Base-by-base conservation (phyloP, 2,329 filamentous ascomycete species). In the Aspergillus nomiae region DNA sequence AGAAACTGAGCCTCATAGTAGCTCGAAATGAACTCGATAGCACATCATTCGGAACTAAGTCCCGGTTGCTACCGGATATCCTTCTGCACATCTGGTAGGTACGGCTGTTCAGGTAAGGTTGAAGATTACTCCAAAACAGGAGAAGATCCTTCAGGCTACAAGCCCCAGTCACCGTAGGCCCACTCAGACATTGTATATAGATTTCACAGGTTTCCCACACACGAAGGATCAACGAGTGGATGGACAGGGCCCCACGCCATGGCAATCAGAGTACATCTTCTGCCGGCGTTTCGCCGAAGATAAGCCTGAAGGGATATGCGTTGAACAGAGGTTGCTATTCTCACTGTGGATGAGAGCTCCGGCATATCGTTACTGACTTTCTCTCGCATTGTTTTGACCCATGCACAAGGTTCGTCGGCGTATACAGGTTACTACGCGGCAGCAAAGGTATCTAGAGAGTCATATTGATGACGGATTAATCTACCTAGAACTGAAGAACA, bases 361-460 rank as follows among this genome's bases (percentile, higher is more conserved):
- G 7, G 4, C 2, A 43, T 3, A 11, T 8, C 5, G 11, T 43
- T 36, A 6, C 16, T n/a, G 1, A 8, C 16, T 8, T 9, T 19
- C 9, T 9, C 16, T 14, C 3, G 38, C 38, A 9, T 10, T n/a
- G 3, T 41, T 1, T 10, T 10, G 8, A n/a, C 0, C 7, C 8
- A 9, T n/a, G 16, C 16, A 9, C 2, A 41, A 36, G 6, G 1
- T 4, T n/a, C n/a, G 0, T 3, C 2, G 7, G 7, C 3, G 19
- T n/a, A n/a, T 4, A n/a, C n/a, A n/a, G 8, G 3, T 19, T 3
- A 16, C 38, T 9, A 2, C 7, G 2, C 7, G 2, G 2, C 8
- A 2, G 38, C 3, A 41, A n/a, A 41, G 3, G 7, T 3, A 9
- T n/a, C 9, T 8, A 9, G 7, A n/a, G 19, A 2, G 1, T n/a